Percentiles rank a stretch among this genome's conserved stretches.
Conservation (phyloP, 75 land plant genomes). For the Adiantum capillusveneris region DNA sequence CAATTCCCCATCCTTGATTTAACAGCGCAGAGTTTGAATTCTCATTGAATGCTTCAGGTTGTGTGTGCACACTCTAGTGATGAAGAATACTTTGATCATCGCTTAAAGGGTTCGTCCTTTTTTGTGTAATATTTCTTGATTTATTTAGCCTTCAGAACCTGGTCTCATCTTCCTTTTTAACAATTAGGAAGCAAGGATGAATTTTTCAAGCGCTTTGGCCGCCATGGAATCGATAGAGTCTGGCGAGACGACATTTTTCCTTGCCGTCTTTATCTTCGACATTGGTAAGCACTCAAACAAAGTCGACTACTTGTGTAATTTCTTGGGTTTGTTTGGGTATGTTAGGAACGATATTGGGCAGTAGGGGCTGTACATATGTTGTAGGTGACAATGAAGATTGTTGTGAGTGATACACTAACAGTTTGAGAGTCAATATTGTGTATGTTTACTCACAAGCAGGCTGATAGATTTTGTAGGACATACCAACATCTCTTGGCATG, state of each 20-base stretch:
- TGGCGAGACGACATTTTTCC: conserved; percentile 91
- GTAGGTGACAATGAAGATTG: too few species aligned
- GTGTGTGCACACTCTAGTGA: conserved; percentile 85
- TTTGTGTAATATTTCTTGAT: not conserved
- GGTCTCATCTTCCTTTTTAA: not conserved
- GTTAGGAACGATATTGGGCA: too few species aligned
- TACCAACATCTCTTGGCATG: too few species aligned
- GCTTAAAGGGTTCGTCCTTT: conserved; percentile 68
- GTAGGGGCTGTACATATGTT: too few species aligned
- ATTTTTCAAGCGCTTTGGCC: conserved; percentile 64
- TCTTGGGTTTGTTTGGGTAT: too few species aligned
- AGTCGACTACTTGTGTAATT: too few species aligned
- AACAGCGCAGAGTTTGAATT: not conserved
- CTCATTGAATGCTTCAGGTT: conserved; percentile 39
- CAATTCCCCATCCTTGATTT: not conserved
- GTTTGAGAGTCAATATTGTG: too few species aligned
- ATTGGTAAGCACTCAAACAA: conserved; percentile 41
- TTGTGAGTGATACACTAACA: too few species aligned
- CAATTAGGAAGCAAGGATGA: conserved; percentile 46
- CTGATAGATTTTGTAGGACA: too few species aligned
- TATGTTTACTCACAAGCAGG: too few species aligned
- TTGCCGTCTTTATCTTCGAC: conserved; percentile 86
- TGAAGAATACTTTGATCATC: conserved; percentile 65
- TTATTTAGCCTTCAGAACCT: not conserved
- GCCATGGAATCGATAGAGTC: conserved; percentile 59